A percentile compares a stretch with the other conserved stretches of the same genome.
Conservation (phyloP, 2,329 filamentous ascomycete species). For the Zymoseptoria brevis region DNA sequence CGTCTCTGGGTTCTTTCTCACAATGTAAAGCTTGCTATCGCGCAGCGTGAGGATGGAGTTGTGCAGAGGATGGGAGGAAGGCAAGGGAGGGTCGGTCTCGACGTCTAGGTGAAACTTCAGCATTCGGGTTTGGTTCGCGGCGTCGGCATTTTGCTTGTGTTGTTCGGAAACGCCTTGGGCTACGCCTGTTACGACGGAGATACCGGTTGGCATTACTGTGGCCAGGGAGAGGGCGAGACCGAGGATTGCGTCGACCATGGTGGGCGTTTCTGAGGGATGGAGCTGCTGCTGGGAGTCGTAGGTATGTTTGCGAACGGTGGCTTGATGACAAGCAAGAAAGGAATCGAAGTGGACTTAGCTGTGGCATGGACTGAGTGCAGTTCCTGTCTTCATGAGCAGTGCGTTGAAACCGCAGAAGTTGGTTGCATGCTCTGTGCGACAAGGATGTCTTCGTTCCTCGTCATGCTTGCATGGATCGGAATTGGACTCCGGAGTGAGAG, state of each 20-base stretch:
- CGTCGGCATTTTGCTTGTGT: constrained; percentile 43
- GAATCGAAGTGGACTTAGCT: background rate
- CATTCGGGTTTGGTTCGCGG: constrained; percentile 43
- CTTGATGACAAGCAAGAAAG: background rate
- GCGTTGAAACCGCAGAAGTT: background rate
- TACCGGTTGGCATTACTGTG: constrained; percentile 33
- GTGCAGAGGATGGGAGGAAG: constrained; percentile 34
- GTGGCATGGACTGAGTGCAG: background rate
- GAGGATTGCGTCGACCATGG: constrained; percentile 26
- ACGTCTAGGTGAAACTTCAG: constrained; percentile 45
- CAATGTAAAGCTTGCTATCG: constrained; percentile 38
- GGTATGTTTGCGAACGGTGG: background rate
- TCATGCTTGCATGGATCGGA: background rate
- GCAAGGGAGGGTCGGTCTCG: constrained; percentile 29
- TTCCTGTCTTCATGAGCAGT: background rate
- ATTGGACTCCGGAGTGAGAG: background rate
- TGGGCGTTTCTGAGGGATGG: background rate
- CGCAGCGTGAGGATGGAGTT: constrained; percentile 37
- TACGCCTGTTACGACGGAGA: constrained; percentile 44
- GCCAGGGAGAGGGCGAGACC: constrained; percentile 29
- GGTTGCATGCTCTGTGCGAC: background rate
- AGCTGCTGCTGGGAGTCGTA: background rate
- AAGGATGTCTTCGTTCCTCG: background rate
- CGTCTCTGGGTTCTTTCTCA: constrained; percentile 21
- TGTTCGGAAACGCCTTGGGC: constrained; percentile 45